These are phyloP conservation scores for Neurospora sp. DNA, from an alignment of 495 filamentous ascomycete genomes.

Conservation along the genomic window DNA sequence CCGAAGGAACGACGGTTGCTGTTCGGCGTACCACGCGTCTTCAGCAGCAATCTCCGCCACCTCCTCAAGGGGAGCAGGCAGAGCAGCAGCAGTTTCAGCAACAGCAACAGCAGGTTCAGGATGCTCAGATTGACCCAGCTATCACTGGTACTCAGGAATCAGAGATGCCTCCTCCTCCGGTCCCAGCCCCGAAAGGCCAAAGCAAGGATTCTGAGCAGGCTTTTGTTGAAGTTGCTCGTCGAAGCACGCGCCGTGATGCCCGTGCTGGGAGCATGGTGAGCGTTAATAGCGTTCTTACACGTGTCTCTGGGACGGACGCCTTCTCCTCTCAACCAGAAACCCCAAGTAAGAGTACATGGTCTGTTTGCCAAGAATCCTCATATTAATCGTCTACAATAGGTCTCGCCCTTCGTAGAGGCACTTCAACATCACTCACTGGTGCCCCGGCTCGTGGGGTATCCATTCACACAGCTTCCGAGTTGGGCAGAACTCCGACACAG, in stretches of 20 bases:
- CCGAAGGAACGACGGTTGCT: not conserved
- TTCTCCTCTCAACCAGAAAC: constrained; percentile 10
- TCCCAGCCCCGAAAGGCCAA: constrained; percentile 9
- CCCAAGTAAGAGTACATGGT: constrained; percentile 7
- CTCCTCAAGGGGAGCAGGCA: constrained; percentile 16
- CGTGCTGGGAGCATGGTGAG: constrained; percentile 9
- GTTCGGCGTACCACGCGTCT: not conserved
- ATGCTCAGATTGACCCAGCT: constrained; percentile 15
- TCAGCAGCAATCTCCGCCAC: constrained; percentile 9
- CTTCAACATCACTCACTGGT: not conserved
- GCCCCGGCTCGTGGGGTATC: not conserved
- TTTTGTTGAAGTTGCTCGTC: constrained; percentile 3
- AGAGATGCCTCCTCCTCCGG: constrained; percentile 18
- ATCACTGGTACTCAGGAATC: constrained; percentile 11
- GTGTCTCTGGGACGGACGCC: constrained; percentile 1
- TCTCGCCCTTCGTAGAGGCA: not conserved
- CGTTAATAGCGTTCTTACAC: constrained; percentile 6
- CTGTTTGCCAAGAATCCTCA: not conserved
- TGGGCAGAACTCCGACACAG: constrained; percentile 3
- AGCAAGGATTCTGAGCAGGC: not conserved
- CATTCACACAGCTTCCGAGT: not conserved
- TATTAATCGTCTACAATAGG: not conserved
- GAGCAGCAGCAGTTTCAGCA: constrained; percentile 3
- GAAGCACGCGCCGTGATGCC: constrained; percentile 9
- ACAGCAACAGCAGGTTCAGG: not conserved